Conservation (phyloP, 495 filamentous ascomycete species). For the Niebla homalea region DNA sequence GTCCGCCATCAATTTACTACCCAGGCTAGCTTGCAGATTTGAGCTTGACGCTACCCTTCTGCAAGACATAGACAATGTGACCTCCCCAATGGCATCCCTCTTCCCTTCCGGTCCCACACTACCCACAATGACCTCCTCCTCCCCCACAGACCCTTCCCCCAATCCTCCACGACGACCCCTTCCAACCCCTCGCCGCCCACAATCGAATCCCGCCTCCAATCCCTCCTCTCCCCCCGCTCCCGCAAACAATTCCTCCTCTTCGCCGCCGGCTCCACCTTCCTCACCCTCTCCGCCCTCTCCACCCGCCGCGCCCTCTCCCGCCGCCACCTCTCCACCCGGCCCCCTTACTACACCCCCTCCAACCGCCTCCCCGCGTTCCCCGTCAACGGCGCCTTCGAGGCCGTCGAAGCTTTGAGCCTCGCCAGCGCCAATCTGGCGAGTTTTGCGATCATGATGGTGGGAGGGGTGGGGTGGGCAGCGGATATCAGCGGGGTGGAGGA, state of each 20-base stretch:
- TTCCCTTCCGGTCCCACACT: background rate
- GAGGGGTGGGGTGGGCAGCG: slow-evolving; percentile 54
- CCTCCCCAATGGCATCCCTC: no score
- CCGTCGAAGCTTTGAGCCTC: slow-evolving; percentile 66
- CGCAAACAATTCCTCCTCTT: slow-evolving; percentile 33
- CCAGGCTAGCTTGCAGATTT: no score
- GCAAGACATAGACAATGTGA: no score
- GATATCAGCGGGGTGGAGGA: slow-evolving; percentile 62
- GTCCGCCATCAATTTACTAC: no score
- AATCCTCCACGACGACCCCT: background rate
- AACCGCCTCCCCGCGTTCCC: slow-evolving; percentile 17
- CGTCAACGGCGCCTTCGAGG: slow-evolving; percentile 47
- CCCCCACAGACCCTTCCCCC: background rate
- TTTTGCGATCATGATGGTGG: slow-evolving; percentile 52
- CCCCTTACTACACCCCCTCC: slow-evolving; percentile 54
- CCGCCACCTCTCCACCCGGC: slow-evolving; percentile 38
- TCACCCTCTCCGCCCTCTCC: slow-evolving; percentile 51
- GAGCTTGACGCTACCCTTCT: no score
- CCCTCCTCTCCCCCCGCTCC: slow-evolving; percentile 11
- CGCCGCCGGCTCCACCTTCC: slow-evolving; percentile 59
- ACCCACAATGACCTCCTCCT: slow-evolving; percentile 4
- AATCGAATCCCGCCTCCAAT: background rate
- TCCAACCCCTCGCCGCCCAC: background rate
- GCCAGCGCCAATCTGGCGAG: slow-evolving; percentile 69
- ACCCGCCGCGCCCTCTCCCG: slow-evolving; percentile 53